Conservation (phyloP, 1,284 basidiomycete species). For the Garcileccinum viscosum region DNA sequence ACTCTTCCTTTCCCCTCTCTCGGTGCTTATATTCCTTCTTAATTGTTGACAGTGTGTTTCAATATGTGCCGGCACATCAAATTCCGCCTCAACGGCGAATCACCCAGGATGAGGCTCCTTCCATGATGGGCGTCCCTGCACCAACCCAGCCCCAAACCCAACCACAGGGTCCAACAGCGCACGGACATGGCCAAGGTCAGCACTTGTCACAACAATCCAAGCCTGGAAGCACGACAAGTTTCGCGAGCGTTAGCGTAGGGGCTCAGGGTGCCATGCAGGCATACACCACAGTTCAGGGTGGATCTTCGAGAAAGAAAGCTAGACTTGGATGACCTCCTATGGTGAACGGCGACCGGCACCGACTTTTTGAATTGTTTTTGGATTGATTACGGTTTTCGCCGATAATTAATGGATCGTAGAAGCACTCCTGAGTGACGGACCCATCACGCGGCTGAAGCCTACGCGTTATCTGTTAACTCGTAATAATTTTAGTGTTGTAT, state of each 20-base stretch:
- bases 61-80: slow-evolving; percentile 58
- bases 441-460: not conserved
- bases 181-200: slow-evolving; percentile 47
- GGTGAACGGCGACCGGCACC: not conserved
- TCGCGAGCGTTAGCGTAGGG: slow-evolving; percentile 57
- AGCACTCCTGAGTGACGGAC: not conserved
- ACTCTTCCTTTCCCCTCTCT: slow-evolving; percentile 3
- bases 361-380: not conserved
- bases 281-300: slow-evolving; percentile 40
- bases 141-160: slow-evolving; percentile 45
- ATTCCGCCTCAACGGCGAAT: slow-evolving; percentile 76
- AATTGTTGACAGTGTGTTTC: slow-evolving; percentile 60
- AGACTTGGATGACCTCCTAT: slow-evolving; percentile 43
- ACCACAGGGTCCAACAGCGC: slow-evolving; percentile 42
- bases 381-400: not conserved
- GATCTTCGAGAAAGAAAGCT: slow-evolving; percentile 51
- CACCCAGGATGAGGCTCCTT: slow-evolving; percentile 79
- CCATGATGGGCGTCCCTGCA: slow-evolving; percentile 71
- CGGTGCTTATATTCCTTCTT: slow-evolving; percentile 9
- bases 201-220: slow-evolving; percentile 52
- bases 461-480: not conserved
- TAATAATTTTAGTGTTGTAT: not conserved
- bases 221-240: slow-evolving; percentile 54
- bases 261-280: slow-evolving; percentile 42
- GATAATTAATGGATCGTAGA: not conserved